phyloP scores from a whole-genome alignment of 441 rosid genomes.

The Gossypium davidsonii region DNA sequence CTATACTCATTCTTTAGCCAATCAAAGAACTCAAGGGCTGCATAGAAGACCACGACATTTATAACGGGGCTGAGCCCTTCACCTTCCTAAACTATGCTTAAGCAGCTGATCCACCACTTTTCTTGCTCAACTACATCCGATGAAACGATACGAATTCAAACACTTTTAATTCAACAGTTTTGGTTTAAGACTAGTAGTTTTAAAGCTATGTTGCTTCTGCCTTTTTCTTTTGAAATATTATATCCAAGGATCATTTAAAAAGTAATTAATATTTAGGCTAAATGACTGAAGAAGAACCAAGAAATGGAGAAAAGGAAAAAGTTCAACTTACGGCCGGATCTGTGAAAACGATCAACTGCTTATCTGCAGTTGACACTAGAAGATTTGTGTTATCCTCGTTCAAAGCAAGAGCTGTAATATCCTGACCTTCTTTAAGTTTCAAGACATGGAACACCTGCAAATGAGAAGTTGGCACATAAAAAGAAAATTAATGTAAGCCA shows the following conservation, averaged over 20 bases:
- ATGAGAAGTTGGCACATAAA: slow-evolving; percentile 1
- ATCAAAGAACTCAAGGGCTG: slow-evolving; percentile 12
- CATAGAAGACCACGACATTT: slow-evolving; percentile 24
- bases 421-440: slow-evolving; percentile 65
- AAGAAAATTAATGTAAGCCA: neutral
- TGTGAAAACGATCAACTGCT: slow-evolving; percentile 82
- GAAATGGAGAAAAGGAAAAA: neutral
- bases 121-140: slow-evolving; percentile 66
- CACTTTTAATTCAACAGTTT: neutral
- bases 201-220: neutral
- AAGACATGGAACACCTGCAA: slow-evolving; percentile 72
- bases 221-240: neutral
- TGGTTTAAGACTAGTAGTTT: neutral
- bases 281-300: neutral
- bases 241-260: neutral
- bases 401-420: slow-evolving; percentile 78
- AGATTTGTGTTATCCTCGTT: slow-evolving; percentile 83
- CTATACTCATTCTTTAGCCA: slow-evolving; percentile 12
- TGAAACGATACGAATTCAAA: neutral
- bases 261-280: neutral
- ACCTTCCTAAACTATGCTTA: slow-evolving; percentile 91
- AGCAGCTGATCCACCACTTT: slow-evolving; percentile 88
- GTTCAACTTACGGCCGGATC: slow-evolving; percentile 84
- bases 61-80: slow-evolving; percentile 66
- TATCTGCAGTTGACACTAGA: slow-evolving; percentile 87